Evolutionary conservation across 2,329 filamentous ascomycete species (phyloP).

Genomic region (Polytolypa hystricis): DNA sequence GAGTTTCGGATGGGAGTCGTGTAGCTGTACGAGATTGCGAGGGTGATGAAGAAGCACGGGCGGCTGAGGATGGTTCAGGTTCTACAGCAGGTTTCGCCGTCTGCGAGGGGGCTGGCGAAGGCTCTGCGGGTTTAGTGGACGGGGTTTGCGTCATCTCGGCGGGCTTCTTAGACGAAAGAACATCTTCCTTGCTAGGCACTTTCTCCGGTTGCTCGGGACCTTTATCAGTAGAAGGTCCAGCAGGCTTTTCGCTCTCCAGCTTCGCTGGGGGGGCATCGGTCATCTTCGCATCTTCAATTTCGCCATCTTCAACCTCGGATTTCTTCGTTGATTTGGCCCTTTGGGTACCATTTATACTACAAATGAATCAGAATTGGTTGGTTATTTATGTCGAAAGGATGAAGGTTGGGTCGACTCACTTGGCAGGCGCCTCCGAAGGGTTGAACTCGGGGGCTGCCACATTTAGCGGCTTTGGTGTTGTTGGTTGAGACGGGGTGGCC

Average conservation of each 20-base stretch:
- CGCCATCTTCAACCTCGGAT: slow-evolving; percentile 34
- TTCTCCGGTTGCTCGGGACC: slow-evolving; percentile 7
- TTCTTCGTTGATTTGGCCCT: slow-evolving; percentile 19
- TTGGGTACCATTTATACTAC: slow-evolving; percentile 20
- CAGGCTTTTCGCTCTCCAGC: slow-evolving; percentile 9
- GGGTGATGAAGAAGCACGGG: not conserved
- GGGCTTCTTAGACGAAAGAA: slow-evolving; percentile 8
- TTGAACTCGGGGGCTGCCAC: slow-evolving; percentile 32
- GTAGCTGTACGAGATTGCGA: not conserved
- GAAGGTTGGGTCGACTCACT: slow-evolving; percentile 22
- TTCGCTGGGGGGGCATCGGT: slow-evolving; percentile 19
- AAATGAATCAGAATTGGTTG: slow-evolving; percentile 15
- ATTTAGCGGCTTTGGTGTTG: slow-evolving; percentile 28
- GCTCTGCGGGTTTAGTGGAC: slow-evolving; percentile 5
- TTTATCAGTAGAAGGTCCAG: slow-evolving; percentile 10
- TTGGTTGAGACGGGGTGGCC: slow-evolving; percentile 19
- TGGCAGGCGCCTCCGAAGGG: slow-evolving; percentile 18
- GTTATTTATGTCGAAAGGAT: too few species aligned
- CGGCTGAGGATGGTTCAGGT: not conserved
- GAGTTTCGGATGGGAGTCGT: slow-evolving; percentile 18
- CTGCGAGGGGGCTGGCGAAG: too few species aligned
- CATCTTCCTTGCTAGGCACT: slow-evolving; percentile 1
- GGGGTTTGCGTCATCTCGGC: slow-evolving; percentile 5
- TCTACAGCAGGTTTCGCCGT: too few species aligned
- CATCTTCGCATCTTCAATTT: slow-evolving; percentile 37